Conservation (phyloP, 768 basidiomycete genomes). For the Boletus edulis region DNA sequence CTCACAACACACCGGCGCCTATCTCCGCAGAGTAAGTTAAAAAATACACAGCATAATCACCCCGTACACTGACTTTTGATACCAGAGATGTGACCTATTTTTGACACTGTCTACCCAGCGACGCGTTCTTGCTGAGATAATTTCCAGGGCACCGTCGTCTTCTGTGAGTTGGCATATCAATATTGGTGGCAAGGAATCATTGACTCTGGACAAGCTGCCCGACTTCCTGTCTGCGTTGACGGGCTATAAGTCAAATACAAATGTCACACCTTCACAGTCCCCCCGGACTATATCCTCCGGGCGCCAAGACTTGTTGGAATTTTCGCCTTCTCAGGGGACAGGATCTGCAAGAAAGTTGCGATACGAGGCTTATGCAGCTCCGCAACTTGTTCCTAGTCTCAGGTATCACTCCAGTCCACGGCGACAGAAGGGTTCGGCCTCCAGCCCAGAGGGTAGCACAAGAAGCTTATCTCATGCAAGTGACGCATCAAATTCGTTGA, state of each 20-base stretch:
- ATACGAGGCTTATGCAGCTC: slow-evolving; percentile 69
- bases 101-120: slow-evolving; percentile 45
- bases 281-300: slow-evolving; percentile 8
- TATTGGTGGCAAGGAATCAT: slow-evolving; percentile 1
- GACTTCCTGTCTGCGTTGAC: slow-evolving; percentile 61
- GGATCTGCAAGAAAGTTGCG: slow-evolving; percentile 50
- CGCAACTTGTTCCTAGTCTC: slow-evolving; percentile 48
- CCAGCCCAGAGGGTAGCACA: slow-evolving; percentile 34
- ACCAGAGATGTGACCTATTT: slow-evolving; percentile 73
- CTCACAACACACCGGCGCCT: slow-evolving; percentile 43
- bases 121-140: slow-evolving; percentile 43
- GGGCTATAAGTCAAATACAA: slow-evolving; percentile 22
- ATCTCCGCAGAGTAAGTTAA: slow-evolving; percentile 55
- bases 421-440: slow-evolving; percentile 34
- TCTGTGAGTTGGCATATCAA: slow-evolving; percentile 44
- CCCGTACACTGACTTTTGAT: slow-evolving; percentile 4
- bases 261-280: slow-evolving; percentile 3
- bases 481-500: slow-evolving; percentile 21
- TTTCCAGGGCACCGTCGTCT: slow-evolving; percentile 48
- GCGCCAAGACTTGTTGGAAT: slow-evolving; percentile 15
- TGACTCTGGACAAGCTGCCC: slow-evolving; percentile 52
- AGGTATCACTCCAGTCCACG: slow-evolving; percentile 32
- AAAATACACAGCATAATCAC: background rate
- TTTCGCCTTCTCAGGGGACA: slow-evolving; percentile 24
- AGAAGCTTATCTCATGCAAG: slow-evolving; percentile 32